A percentile compares a stretch with the other conserved stretches of the same genome.
Conservation (phyloP, 1,139 yeast species). For the Candida buenavistaensis region DNA sequence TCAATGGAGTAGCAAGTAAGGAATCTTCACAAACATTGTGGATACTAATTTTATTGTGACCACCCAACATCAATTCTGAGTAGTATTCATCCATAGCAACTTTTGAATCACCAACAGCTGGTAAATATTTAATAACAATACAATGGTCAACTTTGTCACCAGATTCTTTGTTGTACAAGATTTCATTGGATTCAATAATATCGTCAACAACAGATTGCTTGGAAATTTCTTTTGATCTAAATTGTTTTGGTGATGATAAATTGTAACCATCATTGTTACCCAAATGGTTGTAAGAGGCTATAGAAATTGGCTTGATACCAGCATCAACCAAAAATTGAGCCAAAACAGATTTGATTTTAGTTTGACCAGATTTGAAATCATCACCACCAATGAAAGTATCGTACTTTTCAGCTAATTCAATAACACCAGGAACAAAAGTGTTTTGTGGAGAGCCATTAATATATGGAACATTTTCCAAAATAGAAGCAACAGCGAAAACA, state of each 20-base stretch:
- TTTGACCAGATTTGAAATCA: constrained; percentile 96
- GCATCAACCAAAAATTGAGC: constrained; percentile 97
- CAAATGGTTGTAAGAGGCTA: constrained; percentile 93
- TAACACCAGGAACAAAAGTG: constrained; percentile 93
- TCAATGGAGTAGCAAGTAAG: constrained; percentile 89
- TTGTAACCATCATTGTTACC: constrained; percentile 97
- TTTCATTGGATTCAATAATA: constrained; percentile 84
- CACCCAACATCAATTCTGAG: constrained; percentile 95
- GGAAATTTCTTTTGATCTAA: constrained; percentile 92
- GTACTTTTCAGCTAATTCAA: constrained; percentile 82
- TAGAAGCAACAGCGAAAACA: constrained; percentile 88
- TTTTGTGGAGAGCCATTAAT: constrained; percentile 97
- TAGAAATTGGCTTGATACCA: constrained; percentile 91
- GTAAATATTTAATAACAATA: constrained; percentile 90
- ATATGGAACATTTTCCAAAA: constrained; percentile 83
- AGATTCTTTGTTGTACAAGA: constrained; percentile 77
- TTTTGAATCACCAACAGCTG: constrained; percentile 94
- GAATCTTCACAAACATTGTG: constrained; percentile 98
- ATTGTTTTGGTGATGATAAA: constrained; percentile 88
- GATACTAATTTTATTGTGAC: constrained; percentile 90
- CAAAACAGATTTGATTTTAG: constrained; percentile 90
- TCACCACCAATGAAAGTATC: constrained; percentile 90
- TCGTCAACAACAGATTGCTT: constrained; percentile 94
- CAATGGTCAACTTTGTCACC: constrained; percentile 89
- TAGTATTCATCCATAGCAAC: constrained; percentile 99